phyloP scores from a whole-genome alignment of 148 eudicot genomes.

The Persicaria tinctoria region DNA sequence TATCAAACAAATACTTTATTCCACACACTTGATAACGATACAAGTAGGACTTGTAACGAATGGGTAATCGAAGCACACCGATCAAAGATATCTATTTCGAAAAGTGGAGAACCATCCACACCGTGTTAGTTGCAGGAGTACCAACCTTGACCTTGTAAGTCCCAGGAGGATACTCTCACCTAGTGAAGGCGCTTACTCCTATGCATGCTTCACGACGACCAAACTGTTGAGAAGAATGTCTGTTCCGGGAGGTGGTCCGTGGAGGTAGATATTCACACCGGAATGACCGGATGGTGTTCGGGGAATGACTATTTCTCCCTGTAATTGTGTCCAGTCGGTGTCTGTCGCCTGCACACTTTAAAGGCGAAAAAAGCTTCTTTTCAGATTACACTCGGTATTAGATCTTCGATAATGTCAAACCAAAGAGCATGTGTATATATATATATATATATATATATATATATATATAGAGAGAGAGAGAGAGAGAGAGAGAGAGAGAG shows the following conservation, averaged over 20 bases:
- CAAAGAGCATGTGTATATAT: no score
- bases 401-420: no score
- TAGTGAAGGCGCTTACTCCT: slow-evolving; percentile 71
- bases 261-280: slow-evolving; percentile 64
- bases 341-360: slow-evolving; percentile 80
- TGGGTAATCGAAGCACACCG: no score
- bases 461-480: no score
- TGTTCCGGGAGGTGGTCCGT: slow-evolving; percentile 91
- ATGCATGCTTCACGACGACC: slow-evolving; percentile 70
- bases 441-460: background rate
- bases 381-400: background rate
- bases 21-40: no score
- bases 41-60: no score
- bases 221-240: slow-evolving; percentile 78
- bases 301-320: slow-evolving; percentile 75
- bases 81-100: slow-evolving; percentile 34
- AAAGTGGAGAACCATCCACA: slow-evolving; percentile 37
- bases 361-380: background rate
- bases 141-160: slow-evolving; percentile 57
- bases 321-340: slow-evolving; percentile 72
- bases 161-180: slow-evolving; percentile 81
- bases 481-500: no score
- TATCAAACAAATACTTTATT: background rate
- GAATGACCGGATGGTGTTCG: slow-evolving; percentile 66
- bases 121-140: slow-evolving; percentile 16